A percentile compares a stretch with the other conserved stretches of the same genome.
Evolutionary conservation across 1,284 basidiomycete genomes (phyloP).

Genomic region (Fistulinella staudtii): DNA sequence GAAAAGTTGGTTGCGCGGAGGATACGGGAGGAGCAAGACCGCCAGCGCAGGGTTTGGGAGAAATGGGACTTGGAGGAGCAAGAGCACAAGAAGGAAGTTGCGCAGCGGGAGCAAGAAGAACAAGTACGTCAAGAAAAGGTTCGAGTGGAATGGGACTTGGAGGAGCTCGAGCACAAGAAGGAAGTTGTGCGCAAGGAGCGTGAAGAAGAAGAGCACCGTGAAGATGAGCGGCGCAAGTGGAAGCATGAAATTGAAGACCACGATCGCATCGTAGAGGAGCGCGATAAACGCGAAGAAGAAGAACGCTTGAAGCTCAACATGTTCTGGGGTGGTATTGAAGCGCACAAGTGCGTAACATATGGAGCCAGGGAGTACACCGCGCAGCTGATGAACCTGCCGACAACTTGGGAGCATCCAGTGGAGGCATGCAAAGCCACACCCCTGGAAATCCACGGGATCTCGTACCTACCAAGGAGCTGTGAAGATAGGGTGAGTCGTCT

Average conservation of each 20-base stretch:
- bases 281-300: conserved; percentile 13
- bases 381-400: conserved; percentile 19
- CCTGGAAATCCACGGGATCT: conserved; percentile 20
- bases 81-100: not conserved
- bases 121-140: conserved; percentile 5
- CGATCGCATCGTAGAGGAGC: conserved; percentile 9
- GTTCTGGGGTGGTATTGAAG: conserved; percentile 19
- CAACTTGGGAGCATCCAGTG: conserved; percentile 12
- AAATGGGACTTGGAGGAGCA: not conserved
- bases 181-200: conserved; percentile 2
- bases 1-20: too few relatives aligned
- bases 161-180: conserved; percentile 1
- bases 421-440: conserved; percentile 21
- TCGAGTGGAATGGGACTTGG: conserved; percentile 8
- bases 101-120: conserved; percentile 1
- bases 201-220: conserved; percentile 6
- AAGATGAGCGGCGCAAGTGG: conserved; percentile 10
- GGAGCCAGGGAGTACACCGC: conserved; percentile 27
- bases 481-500: conserved; percentile 19
- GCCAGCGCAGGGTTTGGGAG: not conserved
- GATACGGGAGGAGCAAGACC: conserved; percentile 6
- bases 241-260: conserved; percentile 12
- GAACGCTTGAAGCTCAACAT: conserved; percentile 21
- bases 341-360: conserved; percentile 20
- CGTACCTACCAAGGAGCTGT: conserved; percentile 19